These are phyloP conservation scores for Dendrocalamus sinicus DNA, from an alignment of 176 grass and related monocot species.

Conservation along the genomic window DNA sequence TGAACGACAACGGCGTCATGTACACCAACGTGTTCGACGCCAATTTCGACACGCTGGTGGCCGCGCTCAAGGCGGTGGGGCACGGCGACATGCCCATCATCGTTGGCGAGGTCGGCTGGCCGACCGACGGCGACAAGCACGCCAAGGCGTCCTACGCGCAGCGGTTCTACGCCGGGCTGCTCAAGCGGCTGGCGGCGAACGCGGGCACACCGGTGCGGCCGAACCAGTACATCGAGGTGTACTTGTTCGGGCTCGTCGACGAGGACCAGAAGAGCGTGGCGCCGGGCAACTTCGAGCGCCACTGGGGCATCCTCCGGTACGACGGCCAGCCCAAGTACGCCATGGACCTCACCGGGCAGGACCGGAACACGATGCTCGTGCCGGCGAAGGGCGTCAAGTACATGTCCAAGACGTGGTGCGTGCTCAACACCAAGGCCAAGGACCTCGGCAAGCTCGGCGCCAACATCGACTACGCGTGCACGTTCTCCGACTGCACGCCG, in stretches of 20 bases:
- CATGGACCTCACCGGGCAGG: slow-evolving; percentile 67
- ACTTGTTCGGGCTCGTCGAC: slow-evolving; percentile 78
- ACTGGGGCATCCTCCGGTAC: slow-evolving; percentile 83
- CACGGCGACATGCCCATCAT: slow-evolving; percentile 55
- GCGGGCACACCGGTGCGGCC: slow-evolving; percentile 74
- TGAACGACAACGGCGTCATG: slow-evolving; percentile 53
- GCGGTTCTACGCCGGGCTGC: slow-evolving; percentile 76
- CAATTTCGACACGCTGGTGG: slow-evolving; percentile 80
- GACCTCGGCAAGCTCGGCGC: slow-evolving; percentile 52
- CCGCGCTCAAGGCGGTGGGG: slow-evolving; percentile 56
- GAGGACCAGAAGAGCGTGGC: slow-evolving; percentile 80
- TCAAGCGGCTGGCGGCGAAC: slow-evolving; percentile 58
- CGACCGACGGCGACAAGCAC: slow-evolving; percentile 73
- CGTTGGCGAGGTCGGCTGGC: slow-evolving; percentile 29
- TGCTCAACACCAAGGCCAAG: slow-evolving; percentile 54
- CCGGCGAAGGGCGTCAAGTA: slow-evolving; percentile 53
- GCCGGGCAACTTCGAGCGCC: slow-evolving; percentile 87
- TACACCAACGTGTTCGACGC: slow-evolving; percentile 98
- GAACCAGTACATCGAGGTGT: slow-evolving; percentile 57
- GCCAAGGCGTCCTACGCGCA: slow-evolving; percentile 60
- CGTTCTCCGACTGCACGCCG: slow-evolving; percentile 69
- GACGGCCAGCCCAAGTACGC: slow-evolving; percentile 80
- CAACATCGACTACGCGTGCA: slow-evolving; percentile 68
- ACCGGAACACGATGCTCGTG: slow-evolving; percentile 51
- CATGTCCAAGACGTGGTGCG: slow-evolving; percentile 57